phyloP scores from a whole-genome alignment of 208 protist genomes.

The Crithidia fasciculata region DNA sequence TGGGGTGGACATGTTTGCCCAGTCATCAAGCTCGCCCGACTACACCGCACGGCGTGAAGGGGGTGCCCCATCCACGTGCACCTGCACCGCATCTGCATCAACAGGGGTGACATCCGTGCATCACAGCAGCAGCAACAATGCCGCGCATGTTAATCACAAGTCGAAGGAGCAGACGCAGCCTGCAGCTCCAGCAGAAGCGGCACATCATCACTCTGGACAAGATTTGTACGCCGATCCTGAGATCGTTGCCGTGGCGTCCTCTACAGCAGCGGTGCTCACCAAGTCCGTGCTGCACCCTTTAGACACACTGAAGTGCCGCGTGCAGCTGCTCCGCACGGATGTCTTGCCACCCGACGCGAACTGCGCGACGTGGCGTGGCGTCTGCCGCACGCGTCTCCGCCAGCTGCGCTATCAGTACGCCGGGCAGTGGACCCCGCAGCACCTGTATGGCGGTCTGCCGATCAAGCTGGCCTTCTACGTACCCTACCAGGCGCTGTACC shows the following conservation, averaged over 20 bases:
- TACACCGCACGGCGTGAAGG: neutral
- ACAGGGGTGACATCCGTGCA: no score
- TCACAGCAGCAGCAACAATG: no score
- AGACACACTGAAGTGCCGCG: constrained; percentile 84
- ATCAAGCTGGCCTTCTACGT: constrained; percentile 78
- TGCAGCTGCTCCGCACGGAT: constrained; percentile 54
- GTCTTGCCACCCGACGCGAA: constrained; percentile 7
- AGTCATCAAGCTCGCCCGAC: neutral
- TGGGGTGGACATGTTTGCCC: neutral
- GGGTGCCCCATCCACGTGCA: neutral
- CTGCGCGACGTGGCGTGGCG: neutral
- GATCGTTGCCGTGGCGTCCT: constrained; percentile 49
- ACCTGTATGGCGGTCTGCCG: constrained; percentile 79
- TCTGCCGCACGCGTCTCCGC: constrained; percentile 12
- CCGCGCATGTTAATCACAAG: no score
- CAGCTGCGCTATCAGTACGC: constrained; percentile 49
- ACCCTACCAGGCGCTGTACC: constrained; percentile 81
- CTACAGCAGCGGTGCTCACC: constrained; percentile 53
- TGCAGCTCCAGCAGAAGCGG: neutral
- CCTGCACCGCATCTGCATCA: neutral
- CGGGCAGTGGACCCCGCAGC: constrained; percentile 59
- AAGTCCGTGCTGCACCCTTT: constrained; percentile 84
- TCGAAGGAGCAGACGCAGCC: no score
- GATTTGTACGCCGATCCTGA: constrained; percentile 17
- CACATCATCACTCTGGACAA: neutral